Evolutionary conservation across 495 filamentous ascomycete genomes (phyloP).

Genomic region (Friedmanniomyces simplex): DNA sequence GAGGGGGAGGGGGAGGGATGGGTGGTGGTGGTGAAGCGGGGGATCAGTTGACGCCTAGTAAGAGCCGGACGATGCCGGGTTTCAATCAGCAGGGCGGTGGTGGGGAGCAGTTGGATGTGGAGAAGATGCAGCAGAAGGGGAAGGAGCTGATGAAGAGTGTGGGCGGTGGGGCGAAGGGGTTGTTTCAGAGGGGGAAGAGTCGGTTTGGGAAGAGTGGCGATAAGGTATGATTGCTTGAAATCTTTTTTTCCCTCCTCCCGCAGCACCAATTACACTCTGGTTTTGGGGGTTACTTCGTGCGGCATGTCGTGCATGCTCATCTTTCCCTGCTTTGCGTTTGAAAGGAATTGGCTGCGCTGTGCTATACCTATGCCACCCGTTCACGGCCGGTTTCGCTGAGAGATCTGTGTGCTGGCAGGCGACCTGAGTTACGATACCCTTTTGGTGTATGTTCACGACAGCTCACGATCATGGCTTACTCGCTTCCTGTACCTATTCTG

Average conservation of each 20-base stretch:
- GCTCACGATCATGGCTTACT: background rate
- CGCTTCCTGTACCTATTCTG: background rate
- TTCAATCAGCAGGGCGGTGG: background rate
- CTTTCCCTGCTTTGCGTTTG: background rate
- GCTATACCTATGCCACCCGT: no score
- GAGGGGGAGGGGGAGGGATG: background rate
- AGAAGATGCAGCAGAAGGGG: conserved; percentile 50
- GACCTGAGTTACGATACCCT: conserved; percentile 1
- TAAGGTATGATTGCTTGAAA: conserved; percentile 69
- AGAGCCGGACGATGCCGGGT: background rate
- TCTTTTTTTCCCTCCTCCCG: conserved; percentile 24
- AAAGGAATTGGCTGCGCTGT: no score
- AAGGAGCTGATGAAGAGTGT: conserved; percentile 79
- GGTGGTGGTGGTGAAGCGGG: background rate
- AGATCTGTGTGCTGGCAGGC: background rate
- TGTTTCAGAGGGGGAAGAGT: conserved; percentile 71
- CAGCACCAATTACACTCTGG: conserved; percentile 7
- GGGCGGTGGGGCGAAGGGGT: conserved; percentile 69
- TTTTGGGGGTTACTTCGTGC: no score
- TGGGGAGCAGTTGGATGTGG: conserved; percentile 1
- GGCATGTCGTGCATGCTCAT: background rate
- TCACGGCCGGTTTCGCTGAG: background rate
- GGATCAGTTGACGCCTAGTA: background rate
- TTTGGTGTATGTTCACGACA: background rate
- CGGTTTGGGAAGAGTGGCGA: conserved; percentile 33